Evolutionary conservation across 768 basidiomycete genomes (phyloP).

Genomic region (Russula sp.): DNA sequence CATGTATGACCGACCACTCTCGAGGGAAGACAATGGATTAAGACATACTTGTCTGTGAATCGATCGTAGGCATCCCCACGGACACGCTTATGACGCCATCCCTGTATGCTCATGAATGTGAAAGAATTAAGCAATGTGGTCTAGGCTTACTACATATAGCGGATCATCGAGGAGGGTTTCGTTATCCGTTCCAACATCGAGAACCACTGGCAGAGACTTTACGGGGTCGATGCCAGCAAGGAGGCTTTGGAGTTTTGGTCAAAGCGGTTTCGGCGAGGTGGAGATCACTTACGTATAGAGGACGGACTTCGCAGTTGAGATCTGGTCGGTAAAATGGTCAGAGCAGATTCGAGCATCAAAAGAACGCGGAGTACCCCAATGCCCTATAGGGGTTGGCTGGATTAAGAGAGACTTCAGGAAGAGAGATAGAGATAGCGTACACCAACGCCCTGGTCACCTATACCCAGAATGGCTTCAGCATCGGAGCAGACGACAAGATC

Average conservation of each 20-base stretch:
- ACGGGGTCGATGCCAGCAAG: constrained; percentile 63
- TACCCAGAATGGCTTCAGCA: constrained; percentile 79
- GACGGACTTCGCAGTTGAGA: constrained; percentile 70
- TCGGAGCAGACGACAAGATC: constrained; percentile 82
- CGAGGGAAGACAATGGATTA: constrained; percentile 12
- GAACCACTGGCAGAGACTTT: constrained; percentile 49
- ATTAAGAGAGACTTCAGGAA: not conserved
- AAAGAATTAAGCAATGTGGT: not conserved
- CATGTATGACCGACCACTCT: not conserved
- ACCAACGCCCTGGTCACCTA: constrained; percentile 69
- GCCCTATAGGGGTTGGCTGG: constrained; percentile 26
- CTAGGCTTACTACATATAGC: constrained; percentile 55
- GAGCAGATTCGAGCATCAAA: not conserved
- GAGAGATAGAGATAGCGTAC: constrained; percentile 33
- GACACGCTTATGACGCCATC: constrained; percentile 65
- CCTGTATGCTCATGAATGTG: constrained; percentile 37
- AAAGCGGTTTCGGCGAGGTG: not conserved
- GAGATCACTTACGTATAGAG: constrained; percentile 55
- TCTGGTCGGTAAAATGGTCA: constrained; percentile 35
- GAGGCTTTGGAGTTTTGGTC: constrained; percentile 36
- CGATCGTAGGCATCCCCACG: constrained; percentile 68
- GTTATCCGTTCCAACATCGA: constrained; percentile 80
- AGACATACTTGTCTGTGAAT: constrained; percentile 65
- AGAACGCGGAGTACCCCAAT: constrained; percentile 31
- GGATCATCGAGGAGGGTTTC: constrained; percentile 52